A percentile compares a stretch with the other conserved stretches of the same genome.
phyloP scores from a whole-genome alignment of 1,139 yeast species.

The Saccharomycopsis hybrid region DNA sequence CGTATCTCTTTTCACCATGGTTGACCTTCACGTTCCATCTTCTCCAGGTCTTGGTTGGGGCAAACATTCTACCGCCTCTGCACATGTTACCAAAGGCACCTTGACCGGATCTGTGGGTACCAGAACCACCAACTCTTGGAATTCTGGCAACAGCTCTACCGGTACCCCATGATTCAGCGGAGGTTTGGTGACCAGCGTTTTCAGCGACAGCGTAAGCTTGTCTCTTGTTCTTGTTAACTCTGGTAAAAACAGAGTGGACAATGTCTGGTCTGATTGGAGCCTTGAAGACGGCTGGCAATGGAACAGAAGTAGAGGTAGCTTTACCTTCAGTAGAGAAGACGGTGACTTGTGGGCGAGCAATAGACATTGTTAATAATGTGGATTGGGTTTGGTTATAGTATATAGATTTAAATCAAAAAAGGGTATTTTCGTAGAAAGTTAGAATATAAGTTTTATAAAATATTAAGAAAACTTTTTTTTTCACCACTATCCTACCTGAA shows the following conservation, averaged over 20 bases:
- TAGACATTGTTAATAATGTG: constrained; percentile 47
- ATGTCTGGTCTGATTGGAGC: constrained; percentile 99
- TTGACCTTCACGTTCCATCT: constrained; percentile 99
- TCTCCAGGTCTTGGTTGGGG: constrained; percentile 99
- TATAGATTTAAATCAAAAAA: no score
- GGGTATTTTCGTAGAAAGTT: constrained; percentile 1
- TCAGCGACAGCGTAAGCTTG: constrained; percentile 99
- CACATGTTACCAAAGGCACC: constrained; percentile 99
- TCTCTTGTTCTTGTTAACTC: constrained; percentile 99
- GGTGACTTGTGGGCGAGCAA: constrained; percentile 89
- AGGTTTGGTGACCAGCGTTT: constrained; percentile 99
- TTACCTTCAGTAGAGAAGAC: constrained; percentile 88
- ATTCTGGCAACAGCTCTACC: constrained; percentile 99
- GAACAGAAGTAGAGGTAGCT: constrained; percentile 75
- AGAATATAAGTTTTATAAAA: no score
- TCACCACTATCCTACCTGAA: no score
- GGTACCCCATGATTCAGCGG: constrained; percentile 99
- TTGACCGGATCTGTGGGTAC: constrained; percentile 99
- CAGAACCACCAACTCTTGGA: constrained; percentile 99
- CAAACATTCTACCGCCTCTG: constrained; percentile 99
- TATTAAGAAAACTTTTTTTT: no score
- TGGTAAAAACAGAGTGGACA: constrained; percentile 97
- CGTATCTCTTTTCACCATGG: constrained; percentile 99
- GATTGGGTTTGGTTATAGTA: no score
- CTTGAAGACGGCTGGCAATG: constrained; percentile 97